Percentiles rank a stretch among this genome's conserved stretches.
These are phyloP conservation scores for Fallopia convolvulus DNA, from an alignment of 148 eudicot genomes.

Conservation along the genomic window DNA sequence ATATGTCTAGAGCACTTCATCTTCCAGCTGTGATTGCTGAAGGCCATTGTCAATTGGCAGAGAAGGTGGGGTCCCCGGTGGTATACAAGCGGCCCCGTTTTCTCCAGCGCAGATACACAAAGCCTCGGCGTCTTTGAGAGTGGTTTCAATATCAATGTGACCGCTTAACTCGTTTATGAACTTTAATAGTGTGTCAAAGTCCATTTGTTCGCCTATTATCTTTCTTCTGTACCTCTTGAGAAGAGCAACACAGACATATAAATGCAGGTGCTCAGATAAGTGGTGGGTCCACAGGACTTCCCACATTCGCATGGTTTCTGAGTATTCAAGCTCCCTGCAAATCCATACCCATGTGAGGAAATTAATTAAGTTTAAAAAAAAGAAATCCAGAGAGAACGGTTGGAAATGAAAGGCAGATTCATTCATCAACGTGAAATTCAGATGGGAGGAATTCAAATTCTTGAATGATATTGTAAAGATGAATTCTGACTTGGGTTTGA, in stretches of 20 bases:
- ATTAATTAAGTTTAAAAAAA: too few species aligned
- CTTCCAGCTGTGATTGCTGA: slow-evolving; percentile 60
- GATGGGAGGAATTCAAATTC: neutral
- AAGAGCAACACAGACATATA: slow-evolving; percentile 74
- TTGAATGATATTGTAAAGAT: neutral
- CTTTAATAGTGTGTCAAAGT: slow-evolving; percentile 83
- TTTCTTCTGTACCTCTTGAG: slow-evolving; percentile 64
- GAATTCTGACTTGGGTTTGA: too few species aligned
- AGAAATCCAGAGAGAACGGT: neutral
- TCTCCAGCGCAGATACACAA: slow-evolving; percentile 92
- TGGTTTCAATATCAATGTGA: slow-evolving; percentile 61
- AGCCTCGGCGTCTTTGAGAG: slow-evolving; percentile 77
- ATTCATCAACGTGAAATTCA: neutral
- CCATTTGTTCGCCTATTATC: slow-evolving; percentile 93
- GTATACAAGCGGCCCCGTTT: slow-evolving; percentile 81
- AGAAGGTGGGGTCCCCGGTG: slow-evolving; percentile 95
- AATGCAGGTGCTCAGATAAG: slow-evolving; percentile 77
- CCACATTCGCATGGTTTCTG: slow-evolving; percentile 71
- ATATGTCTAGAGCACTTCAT: slow-evolving; percentile 46
- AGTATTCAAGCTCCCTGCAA: slow-evolving; percentile 72
- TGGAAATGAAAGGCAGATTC: neutral
- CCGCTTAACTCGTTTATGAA: slow-evolving; percentile 88
- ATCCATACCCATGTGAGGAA: neutral
- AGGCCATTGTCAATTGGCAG: slow-evolving; percentile 46
- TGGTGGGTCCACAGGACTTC: slow-evolving; percentile 88